A percentile compares a stretch with the other conserved stretches of the same genome.
Evolutionary conservation across 352 stramenopile species (phyloP).

Genomic region (Plasmopara viticola): DNA sequence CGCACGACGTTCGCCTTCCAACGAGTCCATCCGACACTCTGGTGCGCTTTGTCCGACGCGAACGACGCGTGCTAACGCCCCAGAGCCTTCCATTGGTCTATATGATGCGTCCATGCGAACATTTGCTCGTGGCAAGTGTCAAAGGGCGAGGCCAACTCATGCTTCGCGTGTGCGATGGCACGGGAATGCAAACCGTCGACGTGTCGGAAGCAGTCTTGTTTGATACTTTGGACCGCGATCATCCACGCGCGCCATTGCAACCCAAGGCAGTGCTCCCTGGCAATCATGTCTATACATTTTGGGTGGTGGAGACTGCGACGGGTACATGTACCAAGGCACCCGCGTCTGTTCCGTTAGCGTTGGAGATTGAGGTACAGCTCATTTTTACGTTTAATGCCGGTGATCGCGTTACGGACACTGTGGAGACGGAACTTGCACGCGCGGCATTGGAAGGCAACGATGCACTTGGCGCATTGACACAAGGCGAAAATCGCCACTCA

Average conservation of each 20-base stretch:
- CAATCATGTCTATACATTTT: conserved; percentile 65
- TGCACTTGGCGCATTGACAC: conserved; percentile 6
- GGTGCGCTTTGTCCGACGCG: conserved; percentile 38
- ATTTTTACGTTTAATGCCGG: conserved; percentile 29
- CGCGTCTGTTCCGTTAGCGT: conserved; percentile 4
- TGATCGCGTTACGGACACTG: conserved; percentile 16
- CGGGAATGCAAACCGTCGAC: conserved; percentile 36
- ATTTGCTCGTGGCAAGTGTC: conserved; percentile 50
- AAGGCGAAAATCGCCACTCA: conserved; percentile 1
- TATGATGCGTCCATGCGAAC: conserved; percentile 40
- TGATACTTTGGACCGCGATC: conserved; percentile 60
- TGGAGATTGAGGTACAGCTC: conserved; percentile 43
- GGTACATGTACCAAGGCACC: conserved; percentile 3
- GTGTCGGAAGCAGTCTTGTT: conserved; percentile 60
- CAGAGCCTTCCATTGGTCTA: conserved; percentile 37
- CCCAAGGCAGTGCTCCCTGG: conserved; percentile 41
- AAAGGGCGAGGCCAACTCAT: conserved; percentile 48
- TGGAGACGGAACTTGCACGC: conserved; percentile 14
- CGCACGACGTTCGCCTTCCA: conserved; percentile 11
- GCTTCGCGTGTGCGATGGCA: conserved; percentile 50
- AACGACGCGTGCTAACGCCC: conserved; percentile 21
- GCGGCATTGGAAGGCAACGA: conserved; percentile 9
- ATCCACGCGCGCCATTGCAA: conserved; percentile 33
- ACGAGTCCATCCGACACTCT: conserved; percentile 3
- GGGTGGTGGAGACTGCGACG: conserved; percentile 33